A percentile compares a stretch with the other conserved stretches of the same genome.
Conservation (phyloP, 2,329 filamentous ascomycete genomes). For the Fusarium bactridioides region DNA sequence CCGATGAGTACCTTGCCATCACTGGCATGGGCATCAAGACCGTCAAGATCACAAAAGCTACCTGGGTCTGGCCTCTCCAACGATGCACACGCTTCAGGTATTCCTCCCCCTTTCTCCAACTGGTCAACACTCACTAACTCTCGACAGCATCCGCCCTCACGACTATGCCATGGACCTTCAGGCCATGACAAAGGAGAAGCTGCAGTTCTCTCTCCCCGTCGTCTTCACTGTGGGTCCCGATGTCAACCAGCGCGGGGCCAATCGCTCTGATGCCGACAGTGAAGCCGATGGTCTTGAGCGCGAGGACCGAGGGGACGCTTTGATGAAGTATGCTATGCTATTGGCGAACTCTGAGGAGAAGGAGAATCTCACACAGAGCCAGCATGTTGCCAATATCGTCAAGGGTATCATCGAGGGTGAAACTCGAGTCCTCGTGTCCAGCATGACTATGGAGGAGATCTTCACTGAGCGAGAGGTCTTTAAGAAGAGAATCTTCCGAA, state of each 20-base stretch:
- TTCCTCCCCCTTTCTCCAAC: neutral
- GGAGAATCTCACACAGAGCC: conserved; percentile 46
- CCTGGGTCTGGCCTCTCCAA: conserved; percentile 76
- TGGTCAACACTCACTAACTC: neutral
- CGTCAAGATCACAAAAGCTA: conserved; percentile 81
- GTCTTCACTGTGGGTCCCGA: conserved; percentile 88
- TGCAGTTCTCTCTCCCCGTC: conserved; percentile 82
- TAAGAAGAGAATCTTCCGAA: conserved; percentile 76
- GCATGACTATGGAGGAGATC: conserved; percentile 94
- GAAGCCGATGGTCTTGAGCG: conserved; percentile 39
- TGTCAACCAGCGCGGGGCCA: conserved; percentile 66
- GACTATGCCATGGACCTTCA: conserved; percentile 85
- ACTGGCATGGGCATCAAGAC: conserved; percentile 79
- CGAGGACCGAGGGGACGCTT: conserved; percentile 66
- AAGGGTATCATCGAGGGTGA: conserved; percentile 92
- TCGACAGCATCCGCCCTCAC: conserved; percentile 70
- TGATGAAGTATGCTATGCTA: conserved; percentile 84
- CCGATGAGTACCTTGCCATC: conserved; percentile 87
- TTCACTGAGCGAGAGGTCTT: conserved; percentile 80
- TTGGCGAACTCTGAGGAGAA: conserved; percentile 70
- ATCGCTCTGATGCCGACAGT: conserved; percentile 15
- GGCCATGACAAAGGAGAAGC: conserved; percentile 89
- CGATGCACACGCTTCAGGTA: conserved; percentile 62
- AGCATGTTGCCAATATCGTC: conserved; percentile 83
- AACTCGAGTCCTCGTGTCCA: conserved; percentile 81